Evolutionary conservation across 2,329 filamentous ascomycete genomes (phyloP), one percentile per base, ranked within the genome.

Genomic region (Xylariaceae sp.): DNA sequence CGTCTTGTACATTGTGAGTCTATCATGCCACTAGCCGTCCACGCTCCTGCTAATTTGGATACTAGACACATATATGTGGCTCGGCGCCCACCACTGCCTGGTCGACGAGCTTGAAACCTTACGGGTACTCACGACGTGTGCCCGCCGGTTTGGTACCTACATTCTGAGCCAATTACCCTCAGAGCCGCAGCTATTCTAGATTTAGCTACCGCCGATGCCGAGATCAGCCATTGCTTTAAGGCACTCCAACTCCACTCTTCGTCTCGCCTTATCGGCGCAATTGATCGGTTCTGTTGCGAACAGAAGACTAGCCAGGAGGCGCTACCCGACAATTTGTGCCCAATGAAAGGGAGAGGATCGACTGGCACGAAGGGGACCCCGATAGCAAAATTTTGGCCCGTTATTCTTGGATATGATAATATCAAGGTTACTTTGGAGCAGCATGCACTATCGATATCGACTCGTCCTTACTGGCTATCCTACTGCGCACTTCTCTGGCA

Each of bases 1-100:
- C 84, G 37, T 96, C 91, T 75, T 91, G 91, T 73, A 87, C 84
- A 62, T 78, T 93, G 90, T 93, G 79, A 83, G 89, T 85, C 40
- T 53, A 24, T 26, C 21, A 47, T 58, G 46, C 45, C 39, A 50
- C 40, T 56, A 43, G 37, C 47, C 26, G 51, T 60, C 17, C 31
- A 19, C 16, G 17, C 26, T 29, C 3, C 43, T 63, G 48, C 62
- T 69, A 39, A 70, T 52, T 12, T 40, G 44, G 45, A 28, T 44
- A 46, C 21, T 31, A 70, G 67, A 61, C 66, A 69, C 58, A 62
- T 70, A 26, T 69, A 62, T 64, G 63, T 63, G 37, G 69, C 69
- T 53, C 61, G 65, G 50, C 66, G 64, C 44, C 68, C 67, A 34
- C 51, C 61, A 29, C 53, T 65, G 41, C 57, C 61, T 19, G 57